Percentiles rank a stretch among this genome's conserved stretches.
phyloP scores from a whole-genome alignment of 116 monocot species.

The Zostera marina region DNA sequence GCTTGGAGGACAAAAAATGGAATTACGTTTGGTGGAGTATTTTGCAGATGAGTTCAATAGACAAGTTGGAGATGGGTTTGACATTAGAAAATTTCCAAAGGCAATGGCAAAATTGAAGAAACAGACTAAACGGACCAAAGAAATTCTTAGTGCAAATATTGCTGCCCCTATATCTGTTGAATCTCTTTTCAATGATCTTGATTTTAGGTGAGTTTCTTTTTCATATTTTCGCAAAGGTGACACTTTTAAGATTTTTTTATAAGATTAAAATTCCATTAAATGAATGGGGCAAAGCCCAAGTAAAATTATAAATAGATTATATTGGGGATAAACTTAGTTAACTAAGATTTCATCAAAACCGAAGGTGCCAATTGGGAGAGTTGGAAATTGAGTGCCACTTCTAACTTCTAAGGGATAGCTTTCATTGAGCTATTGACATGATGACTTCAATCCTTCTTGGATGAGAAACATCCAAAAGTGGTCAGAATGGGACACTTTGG shows the following conservation, averaged over 20 bases:
- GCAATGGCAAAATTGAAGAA: constrained; percentile 99
- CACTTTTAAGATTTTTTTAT: neutral
- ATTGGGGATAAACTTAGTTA: too few species aligned
- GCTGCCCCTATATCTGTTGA: constrained; percentile 92
- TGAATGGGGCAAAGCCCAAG: too few species aligned
- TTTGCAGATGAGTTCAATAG: constrained; percentile 97
- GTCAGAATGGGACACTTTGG: too few species aligned
- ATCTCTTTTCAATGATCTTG: constrained; percentile 77
- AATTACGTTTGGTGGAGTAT: constrained; percentile 66
- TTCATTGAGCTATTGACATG: too few species aligned
- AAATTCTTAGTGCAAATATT: constrained; percentile 95
- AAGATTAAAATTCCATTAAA: too few species aligned
- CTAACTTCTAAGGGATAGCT: too few species aligned
- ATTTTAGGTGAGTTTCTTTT: constrained; percentile 55
- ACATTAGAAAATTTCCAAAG: constrained; percentile 76
- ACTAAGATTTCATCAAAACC: too few species aligned
- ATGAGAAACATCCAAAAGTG: too few species aligned
- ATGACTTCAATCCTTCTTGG: too few species aligned
- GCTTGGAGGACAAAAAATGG: constrained; percentile 90
- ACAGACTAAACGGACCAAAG: constrained; percentile 95
- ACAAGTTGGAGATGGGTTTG: constrained; percentile 66
- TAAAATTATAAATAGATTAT: too few species aligned
- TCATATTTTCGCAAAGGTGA: neutral
- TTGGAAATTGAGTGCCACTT: too few species aligned
- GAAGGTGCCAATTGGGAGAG: too few species aligned